Base-by-base conservation (phyloP, 2,329 filamentous ascomycete species). In the Ophiostoma tasmaniense region DNA sequence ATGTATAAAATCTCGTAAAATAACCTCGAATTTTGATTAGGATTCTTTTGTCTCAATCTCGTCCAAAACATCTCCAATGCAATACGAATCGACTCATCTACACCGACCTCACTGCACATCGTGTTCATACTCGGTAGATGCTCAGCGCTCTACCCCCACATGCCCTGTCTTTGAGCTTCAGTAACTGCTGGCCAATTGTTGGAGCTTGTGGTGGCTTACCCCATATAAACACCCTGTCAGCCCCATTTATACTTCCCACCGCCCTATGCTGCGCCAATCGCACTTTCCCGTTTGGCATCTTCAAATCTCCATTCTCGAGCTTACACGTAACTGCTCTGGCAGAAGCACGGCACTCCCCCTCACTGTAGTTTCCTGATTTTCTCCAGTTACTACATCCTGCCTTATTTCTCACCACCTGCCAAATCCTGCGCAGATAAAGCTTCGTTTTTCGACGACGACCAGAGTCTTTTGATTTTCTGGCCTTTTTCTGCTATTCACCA, bases 161-260 rank as follows among this genome's bases (percentile, higher is more conserved):
- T 55, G 22, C n/a, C 50, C 25, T 25, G 8, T n/a, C 39, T 20
- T 45, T 45, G 50, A 55, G 50, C 50, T 55, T 55, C 50, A 55
- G 50, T 25, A 3, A 25, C 50, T 67, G 42, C 62, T 45, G 20
- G 66, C 68, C 68, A 70, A 70, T 66, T 17, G 59, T 45, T 69
- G 45, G 45, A 69, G 68, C 68, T 69, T 66, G 68, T 70, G 66
- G 35, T 67, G 65, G 52, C 55, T 67, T 69, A 50, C 28, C 25
- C 39, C 61, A 59, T 50, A 10, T 55, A n/a, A 20, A 39, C 25
- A 3, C 52, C 55, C 13, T 30, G 52, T 17, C 25, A 22, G 35
- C 64, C 45, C 68, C 35, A 50, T 33, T 30, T 45, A 42, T 35
- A 13, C 20, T 22, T 55, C 55, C 55, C 68, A 69, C 64, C 68